These are phyloP conservation scores for Corchorus olitorius DNA, from an alignment of 345 rosid genomes.

Conservation along the genomic window DNA sequence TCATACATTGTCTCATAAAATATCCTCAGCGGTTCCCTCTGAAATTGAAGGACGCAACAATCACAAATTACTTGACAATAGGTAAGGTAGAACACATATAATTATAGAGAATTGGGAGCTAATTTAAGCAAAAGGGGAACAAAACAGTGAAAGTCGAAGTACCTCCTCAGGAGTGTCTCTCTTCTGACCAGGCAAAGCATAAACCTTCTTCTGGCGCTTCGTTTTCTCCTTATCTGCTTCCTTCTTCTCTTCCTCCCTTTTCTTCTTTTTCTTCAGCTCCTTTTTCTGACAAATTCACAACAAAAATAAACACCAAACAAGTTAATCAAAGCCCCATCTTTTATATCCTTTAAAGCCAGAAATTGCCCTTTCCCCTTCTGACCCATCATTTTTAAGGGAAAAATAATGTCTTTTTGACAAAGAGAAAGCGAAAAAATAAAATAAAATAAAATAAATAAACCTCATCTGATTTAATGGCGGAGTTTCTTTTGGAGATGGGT, in stretches of 20 bases:
- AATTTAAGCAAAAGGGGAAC: background rate
- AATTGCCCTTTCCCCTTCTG: background rate
- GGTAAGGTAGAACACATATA: background rate
- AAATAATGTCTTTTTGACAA: background rate
- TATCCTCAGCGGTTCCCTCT: constrained; percentile 96
- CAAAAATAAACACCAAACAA: background rate
- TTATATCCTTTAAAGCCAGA: background rate
- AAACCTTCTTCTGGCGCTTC: constrained; percentile 78
- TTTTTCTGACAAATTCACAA: constrained; percentile 29
- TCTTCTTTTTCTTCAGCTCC: constrained; percentile 51
- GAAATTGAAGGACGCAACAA: constrained; percentile 33
- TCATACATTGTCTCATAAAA: constrained; percentile 79
- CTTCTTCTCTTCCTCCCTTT: constrained; percentile 44
- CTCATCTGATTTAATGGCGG: constrained; percentile 46
- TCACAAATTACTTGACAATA: constrained; percentile 7
- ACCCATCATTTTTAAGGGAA: background rate
- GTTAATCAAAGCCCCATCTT: background rate
- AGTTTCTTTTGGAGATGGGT: constrained; percentile 45
- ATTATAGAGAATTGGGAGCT: background rate
- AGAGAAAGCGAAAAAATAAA: constrained; percentile 8
- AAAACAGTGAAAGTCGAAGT: constrained; percentile 16
- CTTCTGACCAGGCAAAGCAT: constrained; percentile 89
- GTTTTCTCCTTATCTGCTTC: constrained; percentile 29
- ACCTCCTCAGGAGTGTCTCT: constrained; percentile 86
- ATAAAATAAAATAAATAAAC: constrained; percentile 29